phyloP scores from a whole-genome alignment of 371 early-diverging fungal species.

The Cokeromyces recurvatus region DNA sequence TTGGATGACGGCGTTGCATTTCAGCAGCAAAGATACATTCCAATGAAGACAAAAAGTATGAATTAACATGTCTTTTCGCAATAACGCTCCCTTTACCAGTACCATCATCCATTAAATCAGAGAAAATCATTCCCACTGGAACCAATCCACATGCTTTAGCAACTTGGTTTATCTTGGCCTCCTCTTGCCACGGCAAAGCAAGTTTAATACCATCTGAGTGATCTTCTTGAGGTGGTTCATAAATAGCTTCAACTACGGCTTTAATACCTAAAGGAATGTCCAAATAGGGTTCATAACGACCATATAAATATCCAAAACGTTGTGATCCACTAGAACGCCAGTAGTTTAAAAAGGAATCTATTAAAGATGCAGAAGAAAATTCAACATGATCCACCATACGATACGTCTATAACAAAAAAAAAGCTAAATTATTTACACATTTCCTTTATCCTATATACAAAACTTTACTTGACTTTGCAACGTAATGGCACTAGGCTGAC shows the following conservation, averaged over 20 bases:
- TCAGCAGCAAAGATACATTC: conserved; percentile 91
- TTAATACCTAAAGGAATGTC: conserved; percentile 96
- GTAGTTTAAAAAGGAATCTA: conserved; percentile 85
- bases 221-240: conserved; percentile 90
- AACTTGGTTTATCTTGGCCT: conserved; percentile 61
- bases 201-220: conserved; percentile 84
- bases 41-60: conserved; percentile 93
- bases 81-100: conserved; percentile 78
- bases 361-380: conserved; percentile 83
- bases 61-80: conserved; percentile 83
- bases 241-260: conserved; percentile 95
- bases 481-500: conserved; percentile 93
- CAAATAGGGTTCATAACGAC: conserved; percentile 87
- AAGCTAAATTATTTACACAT: background rate
- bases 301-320: conserved; percentile 93
- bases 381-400: conserved; percentile 99
- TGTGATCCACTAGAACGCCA: conserved; percentile 91
- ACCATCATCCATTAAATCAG: conserved; percentile 90
- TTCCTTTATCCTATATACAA: background rate
- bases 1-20: conserved; percentile 84
- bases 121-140: conserved; percentile 92
- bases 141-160: conserved; percentile 77
- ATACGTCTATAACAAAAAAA: conserved; percentile 60
- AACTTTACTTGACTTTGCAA: conserved; percentile 76
- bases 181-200: conserved; percentile 48